Base-by-base conservation (phyloP, 2,329 filamentous ascomycete species). In the Tothia fuscella region DNA sequence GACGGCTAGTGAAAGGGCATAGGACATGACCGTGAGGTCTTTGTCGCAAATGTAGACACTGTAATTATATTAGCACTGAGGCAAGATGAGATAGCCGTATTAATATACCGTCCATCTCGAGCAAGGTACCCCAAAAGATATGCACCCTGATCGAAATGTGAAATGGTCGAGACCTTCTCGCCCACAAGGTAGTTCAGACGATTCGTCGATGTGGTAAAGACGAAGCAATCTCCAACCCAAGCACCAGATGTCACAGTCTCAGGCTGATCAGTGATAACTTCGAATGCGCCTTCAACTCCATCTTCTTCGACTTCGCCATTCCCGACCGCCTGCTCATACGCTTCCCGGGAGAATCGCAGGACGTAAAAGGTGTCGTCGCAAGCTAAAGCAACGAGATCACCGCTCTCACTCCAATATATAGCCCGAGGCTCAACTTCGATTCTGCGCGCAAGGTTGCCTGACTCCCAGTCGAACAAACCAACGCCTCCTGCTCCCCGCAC, bases 201-300 rank as follows among this genome's bases (percentile, higher is more conserved):
- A 70, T 96, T 95, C 7, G 88, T 93, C 60, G 75, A 83, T 71
- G 93, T 96, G 42, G 91, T 95, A 72, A 96, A 98, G 60, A 96
- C 88, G 71, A 98, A 94, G 68, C 89, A 94, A 66, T 98, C 91
- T 48, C 91, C 91, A 44, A 98, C 84, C 91, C 91, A 98, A 66
- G 93, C 84, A 52, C 89, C 91, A 21, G 22, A 40, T 5, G 39
- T 39, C 9, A 38, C 39, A 10, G 6, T 38, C 33, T 44, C 65
- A 96, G 91, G 57, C 82, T 89, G 56, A 95, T 96, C 91, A 19
- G 88, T 94, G 42, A 96, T 84, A 21, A 96, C 83, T 57, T 96
- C 91, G 52, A 98, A 95, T 5, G 91, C 91, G 19, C 88, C 75
- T 67, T 98, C 91, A 5, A 95, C 89, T 43, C 91, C 91, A 59